A percentile compares a stretch with the other conserved stretches of the same genome.
Evolutionary conservation across 2,329 filamentous ascomycete species (phyloP).

Genomic region (Colletotrichum somersetense): DNA sequence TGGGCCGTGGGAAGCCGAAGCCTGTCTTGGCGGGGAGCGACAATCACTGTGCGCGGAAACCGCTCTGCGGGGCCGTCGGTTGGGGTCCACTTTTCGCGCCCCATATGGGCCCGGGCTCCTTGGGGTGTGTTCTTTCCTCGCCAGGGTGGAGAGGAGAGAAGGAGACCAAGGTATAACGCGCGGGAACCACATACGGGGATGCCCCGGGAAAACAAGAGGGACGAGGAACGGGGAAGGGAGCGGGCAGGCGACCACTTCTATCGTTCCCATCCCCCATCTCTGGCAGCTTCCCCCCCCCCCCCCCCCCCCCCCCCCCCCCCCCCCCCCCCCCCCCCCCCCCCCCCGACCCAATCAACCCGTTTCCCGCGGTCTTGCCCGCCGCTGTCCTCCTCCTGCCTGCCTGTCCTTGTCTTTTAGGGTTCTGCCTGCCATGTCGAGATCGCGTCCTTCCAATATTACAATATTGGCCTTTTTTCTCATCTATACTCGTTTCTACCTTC

Average conservation of each 20-base stretch:
- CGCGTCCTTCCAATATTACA: too few relatives aligned
- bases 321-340: too few relatives aligned
- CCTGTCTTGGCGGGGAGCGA: slow-evolving; percentile 30
- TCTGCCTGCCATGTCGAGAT: neutral
- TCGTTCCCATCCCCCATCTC: slow-evolving; percentile 5
- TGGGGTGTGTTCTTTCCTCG: neutral
- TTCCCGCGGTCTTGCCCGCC: slow-evolving; percentile 12
- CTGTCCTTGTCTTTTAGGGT: neutral
- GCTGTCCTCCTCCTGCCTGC: neutral
- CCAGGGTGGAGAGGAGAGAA: neutral
- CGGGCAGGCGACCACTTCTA: slow-evolving; percentile 2
- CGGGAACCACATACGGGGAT: slow-evolving; percentile 26
- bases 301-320: too few relatives aligned
- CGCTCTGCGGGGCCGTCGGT: slow-evolving; percentile 36
- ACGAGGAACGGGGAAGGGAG: neutral
- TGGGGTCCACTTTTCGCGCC: slow-evolving; percentile 6
- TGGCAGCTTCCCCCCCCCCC: neutral
- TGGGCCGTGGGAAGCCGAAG: slow-evolving; percentile 35
- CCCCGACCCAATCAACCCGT: neutral
- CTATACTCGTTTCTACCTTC: neutral
- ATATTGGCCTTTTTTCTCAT: neutral
- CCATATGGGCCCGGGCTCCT: slow-evolving; percentile 12
- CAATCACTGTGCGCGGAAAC: slow-evolving; percentile 41
- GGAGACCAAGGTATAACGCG: neutral
- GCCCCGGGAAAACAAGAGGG: slow-evolving; percentile 21